Evolutionary conservation across 306 rosid genomes (phyloP), one percentile per base, ranked within the genome.

Genomic region (Morella rubra): DNA sequence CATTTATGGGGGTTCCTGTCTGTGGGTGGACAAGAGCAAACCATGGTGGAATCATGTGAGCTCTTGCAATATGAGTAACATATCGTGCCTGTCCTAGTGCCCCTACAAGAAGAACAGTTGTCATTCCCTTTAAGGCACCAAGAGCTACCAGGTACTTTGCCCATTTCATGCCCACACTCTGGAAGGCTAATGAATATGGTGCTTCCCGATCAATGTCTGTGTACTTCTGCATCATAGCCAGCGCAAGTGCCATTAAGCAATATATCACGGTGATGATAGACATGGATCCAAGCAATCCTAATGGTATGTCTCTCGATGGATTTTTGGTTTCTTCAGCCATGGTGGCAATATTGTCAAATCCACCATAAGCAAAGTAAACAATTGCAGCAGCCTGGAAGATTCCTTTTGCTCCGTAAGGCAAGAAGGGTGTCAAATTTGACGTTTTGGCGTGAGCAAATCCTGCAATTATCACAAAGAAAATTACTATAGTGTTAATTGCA

Each of bases 31-130:
- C 97, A 71, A 86, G 96, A 40, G 96, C 88, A 82, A 92, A 89
- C 92, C 89, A 90, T 18, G 93, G 97, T 1, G 96, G 92, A 58
- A 92, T 89, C 88, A 92, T 90, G 84, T 87, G 97, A 0, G 89
- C 85, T 44, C 93, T 87, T 24, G 97, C 96, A n/a, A 90, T 90
- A 68, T 92, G 97, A 76, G 91, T 88, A 9, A 73, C 83, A 16
- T 90, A 92, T 40, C 92, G 89, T 2, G 79, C 89, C 61, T 87
- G 91, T 55, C 87, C 87, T 6, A 90, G 58, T 8, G 90, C 74
- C 6, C 88, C 93, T 0, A 84, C 91, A 8, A 92, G 72, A 75
- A 92, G 93, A 27, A 92, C 92, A 58, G 93, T 89, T 37, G 96
- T 89, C 93, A 92, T 93, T 2, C 93, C 96, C 79, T 87, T 90